Percentiles rank a stretch among this genome's conserved stretches.
phyloP scores from a whole-genome alignment of 1,284 basidiomycete genomes.

The Violaceomyces palustris region DNA sequence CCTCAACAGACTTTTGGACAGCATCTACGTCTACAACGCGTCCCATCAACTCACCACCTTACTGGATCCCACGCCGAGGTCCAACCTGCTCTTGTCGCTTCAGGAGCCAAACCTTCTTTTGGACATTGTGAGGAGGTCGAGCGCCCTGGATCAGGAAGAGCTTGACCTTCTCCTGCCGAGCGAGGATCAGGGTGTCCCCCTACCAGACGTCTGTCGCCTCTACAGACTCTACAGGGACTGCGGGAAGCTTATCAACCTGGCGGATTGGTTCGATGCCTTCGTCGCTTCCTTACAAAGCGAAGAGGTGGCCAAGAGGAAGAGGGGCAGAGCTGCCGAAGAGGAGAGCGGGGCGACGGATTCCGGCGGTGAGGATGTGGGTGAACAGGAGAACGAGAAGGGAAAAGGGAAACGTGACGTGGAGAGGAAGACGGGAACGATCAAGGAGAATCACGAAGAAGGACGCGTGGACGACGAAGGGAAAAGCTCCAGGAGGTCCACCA shows the following conservation, averaged over 20 bases:
- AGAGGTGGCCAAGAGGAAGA: neutral
- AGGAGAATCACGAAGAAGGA: neutral
- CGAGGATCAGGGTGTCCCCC: neutral
- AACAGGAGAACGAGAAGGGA: neutral
- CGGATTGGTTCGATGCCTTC: slow-evolving; percentile 48
- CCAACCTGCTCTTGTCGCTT: slow-evolving; percentile 11
- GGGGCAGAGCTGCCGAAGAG: neutral
- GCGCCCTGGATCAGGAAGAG: no score
- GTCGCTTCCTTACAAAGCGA: neutral
- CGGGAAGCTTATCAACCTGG: slow-evolving; percentile 45
- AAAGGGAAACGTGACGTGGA: no score
- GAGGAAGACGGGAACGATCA: slow-evolving; percentile 1
- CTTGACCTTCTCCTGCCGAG: neutral
- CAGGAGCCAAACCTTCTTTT: slow-evolving; percentile 14
- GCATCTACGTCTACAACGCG: no score
- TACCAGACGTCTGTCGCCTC: slow-evolving; percentile 39
- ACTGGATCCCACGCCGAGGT: slow-evolving; percentile 14
- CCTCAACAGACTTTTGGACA: no score
- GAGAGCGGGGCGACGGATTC: slow-evolving; percentile 2
- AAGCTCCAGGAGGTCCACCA: neutral
- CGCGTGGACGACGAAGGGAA: neutral
- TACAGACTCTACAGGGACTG: slow-evolving; percentile 42
- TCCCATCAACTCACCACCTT: slow-evolving; percentile 15
- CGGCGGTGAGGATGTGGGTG: slow-evolving; percentile 1
- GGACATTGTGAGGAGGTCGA: slow-evolving; percentile 5